Evolutionary conservation across 2,329 filamentous ascomycete species (phyloP).

Genomic region (Botryotinia globosa): DNA sequence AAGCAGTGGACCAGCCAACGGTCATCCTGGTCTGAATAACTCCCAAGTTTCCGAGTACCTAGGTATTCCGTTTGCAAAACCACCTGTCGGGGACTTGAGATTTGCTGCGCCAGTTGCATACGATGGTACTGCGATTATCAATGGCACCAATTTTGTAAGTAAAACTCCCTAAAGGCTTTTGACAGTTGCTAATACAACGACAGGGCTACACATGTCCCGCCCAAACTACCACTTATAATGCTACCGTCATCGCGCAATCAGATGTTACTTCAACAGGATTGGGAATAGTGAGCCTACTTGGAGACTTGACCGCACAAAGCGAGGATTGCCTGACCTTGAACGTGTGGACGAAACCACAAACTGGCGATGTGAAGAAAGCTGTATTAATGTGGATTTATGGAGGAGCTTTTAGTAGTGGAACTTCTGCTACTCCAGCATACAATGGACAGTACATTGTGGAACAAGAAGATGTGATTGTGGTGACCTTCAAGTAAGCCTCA

Average conservation of each 20-base stretch:
- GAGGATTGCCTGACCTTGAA: conserved; percentile 44
- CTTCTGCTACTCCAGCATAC: conserved; percentile 41
- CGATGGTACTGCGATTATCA: conserved; percentile 23
- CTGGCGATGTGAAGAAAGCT: conserved; percentile 37
- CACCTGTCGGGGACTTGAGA: conserved; percentile 42
- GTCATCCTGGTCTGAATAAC: conserved; percentile 29
- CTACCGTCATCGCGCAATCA: background rate
- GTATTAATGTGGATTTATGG: conserved; percentile 46
- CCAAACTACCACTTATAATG: conserved; percentile 6
- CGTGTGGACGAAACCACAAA: conserved; percentile 40
- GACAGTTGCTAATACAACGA: conserved; percentile 24
- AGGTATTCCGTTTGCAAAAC: conserved; percentile 43
- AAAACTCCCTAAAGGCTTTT: background rate
- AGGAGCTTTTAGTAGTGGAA: conserved; percentile 42
- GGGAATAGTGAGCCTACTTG: background rate
- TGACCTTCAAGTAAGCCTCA: conserved; percentile 46
- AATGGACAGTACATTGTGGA: conserved; percentile 44
- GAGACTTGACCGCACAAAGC: conserved; percentile 16
- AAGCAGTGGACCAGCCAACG: conserved; percentile 32
- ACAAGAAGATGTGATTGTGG: conserved; percentile 45
- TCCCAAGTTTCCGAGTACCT: conserved; percentile 40
- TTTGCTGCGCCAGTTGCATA: conserved; percentile 36
- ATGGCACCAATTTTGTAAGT: conserved; percentile 34
- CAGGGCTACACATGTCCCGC: conserved; percentile 20
- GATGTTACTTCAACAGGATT: background rate